Evolutionary conservation across 306 rosid genomes (phyloP).

Genomic region (Cucurbita pepo): DNA sequence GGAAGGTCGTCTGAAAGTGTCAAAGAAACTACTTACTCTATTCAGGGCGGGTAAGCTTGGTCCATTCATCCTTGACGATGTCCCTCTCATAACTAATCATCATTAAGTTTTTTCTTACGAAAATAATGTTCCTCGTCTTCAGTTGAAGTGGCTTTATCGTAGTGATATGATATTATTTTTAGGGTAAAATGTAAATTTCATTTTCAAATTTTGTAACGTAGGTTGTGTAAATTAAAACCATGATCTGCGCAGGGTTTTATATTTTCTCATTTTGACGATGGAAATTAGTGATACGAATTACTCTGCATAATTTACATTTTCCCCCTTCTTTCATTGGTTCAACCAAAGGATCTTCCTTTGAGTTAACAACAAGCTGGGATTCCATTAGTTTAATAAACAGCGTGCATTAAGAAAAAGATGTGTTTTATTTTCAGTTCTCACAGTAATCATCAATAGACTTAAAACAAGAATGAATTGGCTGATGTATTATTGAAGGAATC

Average conservation of each 20-base stretch:
- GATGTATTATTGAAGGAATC: not conserved
- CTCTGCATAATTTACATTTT: no score
- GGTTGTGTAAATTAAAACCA: not conserved
- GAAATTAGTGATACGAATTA: not conserved
- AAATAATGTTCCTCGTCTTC: not conserved
- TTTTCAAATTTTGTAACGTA: not conserved
- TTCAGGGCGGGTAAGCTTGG: conserved; percentile 79
- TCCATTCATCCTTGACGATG: conserved; percentile 81
- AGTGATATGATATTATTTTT: not conserved
- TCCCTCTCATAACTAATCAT: conserved; percentile 19
- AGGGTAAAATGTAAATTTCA: not conserved
- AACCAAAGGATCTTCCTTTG: no score
- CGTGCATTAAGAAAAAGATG: no score
- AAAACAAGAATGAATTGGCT: not conserved
- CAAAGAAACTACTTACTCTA: conserved; percentile 67
- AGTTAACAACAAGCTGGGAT: no score
- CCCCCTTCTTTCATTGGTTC: no score
- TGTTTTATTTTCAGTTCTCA: no score
- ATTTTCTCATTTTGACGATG: not conserved
- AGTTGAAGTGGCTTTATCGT: not conserved
- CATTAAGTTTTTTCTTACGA: conserved; percentile 1
- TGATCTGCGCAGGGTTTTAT: not conserved
- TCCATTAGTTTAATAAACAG: no score
- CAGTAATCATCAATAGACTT: no score
- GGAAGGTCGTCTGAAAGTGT: conserved; percentile 74